Conservation (phyloP, 306 rosid genomes). For the Rosa multiflora region DNA sequence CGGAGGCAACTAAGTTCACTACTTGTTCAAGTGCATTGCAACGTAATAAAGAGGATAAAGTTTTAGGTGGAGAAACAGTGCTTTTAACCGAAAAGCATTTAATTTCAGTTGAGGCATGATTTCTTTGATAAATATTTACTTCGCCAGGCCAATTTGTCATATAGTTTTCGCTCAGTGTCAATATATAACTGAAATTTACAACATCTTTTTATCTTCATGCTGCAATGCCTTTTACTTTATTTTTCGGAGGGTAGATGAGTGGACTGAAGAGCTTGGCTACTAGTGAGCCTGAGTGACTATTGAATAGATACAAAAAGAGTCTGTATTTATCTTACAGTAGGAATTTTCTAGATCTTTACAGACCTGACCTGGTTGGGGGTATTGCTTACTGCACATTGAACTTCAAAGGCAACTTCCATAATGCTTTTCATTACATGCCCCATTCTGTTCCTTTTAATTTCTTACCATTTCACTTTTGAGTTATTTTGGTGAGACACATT, state of each 20-base stretch:
- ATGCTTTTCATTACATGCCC: neutral
- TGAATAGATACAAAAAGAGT: neutral
- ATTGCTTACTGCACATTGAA: neutral
- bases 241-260: neutral
- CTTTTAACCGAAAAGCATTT: slow-evolving; percentile 53
- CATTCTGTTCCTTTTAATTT: neutral
- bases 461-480: neutral
- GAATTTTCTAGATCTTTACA: neutral
- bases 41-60: slow-evolving; percentile 24
- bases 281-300: neutral
- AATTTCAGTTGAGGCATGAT: slow-evolving; percentile 55
- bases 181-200: neutral
- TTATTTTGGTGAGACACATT: neutral
- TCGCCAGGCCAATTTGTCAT: neutral
- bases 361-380: neutral
- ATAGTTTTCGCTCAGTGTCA: neutral
- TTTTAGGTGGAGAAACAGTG: slow-evolving; percentile 44
- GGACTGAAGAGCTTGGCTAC: neutral
- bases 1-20: slow-evolving; percentile 37
- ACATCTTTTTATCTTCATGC: slow-evolving; percentile 17
- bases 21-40: slow-evolving; percentile 33
- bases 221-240: neutral
- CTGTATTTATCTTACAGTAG: neutral
- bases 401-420: neutral
- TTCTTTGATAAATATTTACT: neutral